Evolutionary conservation across 202 grass and related monocot genomes (phyloP).

Genomic region (Sporobolus alterniflorus): DNA sequence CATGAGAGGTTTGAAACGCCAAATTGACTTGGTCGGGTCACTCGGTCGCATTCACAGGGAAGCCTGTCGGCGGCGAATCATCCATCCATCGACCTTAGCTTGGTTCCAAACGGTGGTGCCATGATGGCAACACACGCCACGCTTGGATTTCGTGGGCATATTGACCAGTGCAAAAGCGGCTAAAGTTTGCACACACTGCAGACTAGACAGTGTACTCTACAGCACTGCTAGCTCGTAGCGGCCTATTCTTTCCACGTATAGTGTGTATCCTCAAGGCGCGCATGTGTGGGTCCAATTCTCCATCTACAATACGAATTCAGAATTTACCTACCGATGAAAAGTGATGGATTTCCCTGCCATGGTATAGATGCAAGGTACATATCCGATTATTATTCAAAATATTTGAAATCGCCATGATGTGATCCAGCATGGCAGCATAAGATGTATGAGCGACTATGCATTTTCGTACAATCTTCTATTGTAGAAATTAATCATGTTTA

Average conservation of each 20-base stretch:
- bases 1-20: not conserved
- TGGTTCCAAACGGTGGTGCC: slow-evolving; percentile 1
- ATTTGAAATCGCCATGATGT: not conserved
- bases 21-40: not conserved
- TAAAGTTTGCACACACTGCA: slow-evolving; percentile 30
- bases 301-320: not conserved
- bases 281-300: not conserved
- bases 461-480: no score
- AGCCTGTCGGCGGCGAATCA: not conserved
- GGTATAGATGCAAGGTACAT: not conserved
- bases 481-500: no score
- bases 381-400: not conserved
- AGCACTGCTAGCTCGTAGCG: not conserved
- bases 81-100: not conserved
- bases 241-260: slow-evolving; percentile 39
- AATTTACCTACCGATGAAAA: not conserved
- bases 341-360: not conserved
- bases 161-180: slow-evolving; percentile 41
- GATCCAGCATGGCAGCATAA: not conserved
- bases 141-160: slow-evolving; percentile 32
- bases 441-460: not conserved
- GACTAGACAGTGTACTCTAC: not conserved
- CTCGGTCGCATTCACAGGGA: not conserved
- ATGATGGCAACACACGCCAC: slow-evolving; percentile 39
- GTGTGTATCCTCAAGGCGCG: not conserved